phyloP scores from a whole-genome alignment of 768 basidiomycete species.

The Tremella fuciformis region DNA sequence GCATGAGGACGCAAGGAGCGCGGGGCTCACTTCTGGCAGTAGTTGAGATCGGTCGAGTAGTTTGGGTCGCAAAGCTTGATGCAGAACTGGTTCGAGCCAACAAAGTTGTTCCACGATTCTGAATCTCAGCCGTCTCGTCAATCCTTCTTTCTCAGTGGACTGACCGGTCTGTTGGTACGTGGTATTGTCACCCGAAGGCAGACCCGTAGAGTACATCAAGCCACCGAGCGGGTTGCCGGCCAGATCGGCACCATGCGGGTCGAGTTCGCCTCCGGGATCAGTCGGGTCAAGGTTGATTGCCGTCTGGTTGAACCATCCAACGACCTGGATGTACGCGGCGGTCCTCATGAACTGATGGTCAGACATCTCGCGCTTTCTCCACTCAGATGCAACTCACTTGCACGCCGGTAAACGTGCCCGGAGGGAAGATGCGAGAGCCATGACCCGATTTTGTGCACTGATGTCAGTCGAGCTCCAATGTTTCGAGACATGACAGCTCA shows the following conservation, averaged over 20 bases:
- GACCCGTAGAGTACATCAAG: constrained; percentile 6
- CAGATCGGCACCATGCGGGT: constrained; percentile 14
- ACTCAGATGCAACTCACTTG: constrained; percentile 7
- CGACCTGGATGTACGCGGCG: constrained; percentile 13
- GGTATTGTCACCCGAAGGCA: constrained; percentile 10
- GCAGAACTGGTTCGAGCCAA: constrained; percentile 7
- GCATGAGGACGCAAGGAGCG: neutral
- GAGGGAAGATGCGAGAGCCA: constrained; percentile 11
- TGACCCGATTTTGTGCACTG: constrained; percentile 15
- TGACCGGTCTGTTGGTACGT: constrained; percentile 9
- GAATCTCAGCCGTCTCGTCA: neutral
- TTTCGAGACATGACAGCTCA: neutral
- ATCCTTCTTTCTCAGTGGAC: neutral
- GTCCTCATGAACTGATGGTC: constrained; percentile 14
- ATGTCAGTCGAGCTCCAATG: neutral
- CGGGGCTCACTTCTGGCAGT: constrained; percentile 12
- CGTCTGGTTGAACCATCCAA: constrained; percentile 11
- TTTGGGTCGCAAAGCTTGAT: constrained; percentile 11
- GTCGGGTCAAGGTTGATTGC: constrained; percentile 2
- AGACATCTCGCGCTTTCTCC: neutral
- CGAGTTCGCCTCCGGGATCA: constrained; percentile 14
- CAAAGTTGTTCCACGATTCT: constrained; percentile 12
- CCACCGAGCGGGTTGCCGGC: constrained; percentile 15
- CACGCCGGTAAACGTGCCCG: constrained; percentile 9
- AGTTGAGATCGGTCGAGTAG: constrained; percentile 9